A percentile compares a stretch with the other conserved stretches of the same genome.
phyloP scores from a whole-genome alignment of 2,329 filamentous ascomycete species.

The Xylaria polymorpha region DNA sequence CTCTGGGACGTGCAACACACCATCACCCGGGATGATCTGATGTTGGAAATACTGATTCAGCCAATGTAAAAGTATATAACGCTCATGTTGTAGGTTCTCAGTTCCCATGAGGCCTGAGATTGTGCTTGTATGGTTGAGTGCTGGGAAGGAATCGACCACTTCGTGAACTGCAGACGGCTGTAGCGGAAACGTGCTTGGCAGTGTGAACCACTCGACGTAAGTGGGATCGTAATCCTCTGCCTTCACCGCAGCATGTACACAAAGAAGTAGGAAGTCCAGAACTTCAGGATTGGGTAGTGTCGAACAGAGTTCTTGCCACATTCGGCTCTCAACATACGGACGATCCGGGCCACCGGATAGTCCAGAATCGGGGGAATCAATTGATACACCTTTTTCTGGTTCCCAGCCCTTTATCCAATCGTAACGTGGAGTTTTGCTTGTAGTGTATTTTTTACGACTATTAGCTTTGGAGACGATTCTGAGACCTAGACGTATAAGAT shows the following conservation, averaged over 20 bases:
- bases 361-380: not conserved
- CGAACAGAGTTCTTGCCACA: slow-evolving; percentile 4
- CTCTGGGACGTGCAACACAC: not conserved
- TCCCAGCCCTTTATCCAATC: slow-evolving; percentile 3
- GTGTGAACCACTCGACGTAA: not conserved
- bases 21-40: not conserved
- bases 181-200: slow-evolving; percentile 1
- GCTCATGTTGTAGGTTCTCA: not conserved
- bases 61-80: not conserved
- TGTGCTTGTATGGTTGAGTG: not conserved
- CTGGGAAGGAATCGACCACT: slow-evolving; percentile 14
- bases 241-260: not conserved
- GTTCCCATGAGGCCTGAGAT: not conserved
- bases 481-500: too few species aligned
- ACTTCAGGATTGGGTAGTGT: slow-evolving; percentile 2
- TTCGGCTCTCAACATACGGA: too few species aligned
- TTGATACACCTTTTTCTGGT: not conserved
- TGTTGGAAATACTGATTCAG: not conserved
- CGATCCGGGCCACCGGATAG: not conserved
- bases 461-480: too few species aligned
- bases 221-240: not conserved
- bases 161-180: not conserved
- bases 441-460: not conserved
- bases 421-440: not conserved
- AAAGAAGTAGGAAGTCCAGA: slow-evolving; percentile 17